Conservation (phyloP, 1,284 basidiomycete species). For the Tilletia setariae region DNA sequence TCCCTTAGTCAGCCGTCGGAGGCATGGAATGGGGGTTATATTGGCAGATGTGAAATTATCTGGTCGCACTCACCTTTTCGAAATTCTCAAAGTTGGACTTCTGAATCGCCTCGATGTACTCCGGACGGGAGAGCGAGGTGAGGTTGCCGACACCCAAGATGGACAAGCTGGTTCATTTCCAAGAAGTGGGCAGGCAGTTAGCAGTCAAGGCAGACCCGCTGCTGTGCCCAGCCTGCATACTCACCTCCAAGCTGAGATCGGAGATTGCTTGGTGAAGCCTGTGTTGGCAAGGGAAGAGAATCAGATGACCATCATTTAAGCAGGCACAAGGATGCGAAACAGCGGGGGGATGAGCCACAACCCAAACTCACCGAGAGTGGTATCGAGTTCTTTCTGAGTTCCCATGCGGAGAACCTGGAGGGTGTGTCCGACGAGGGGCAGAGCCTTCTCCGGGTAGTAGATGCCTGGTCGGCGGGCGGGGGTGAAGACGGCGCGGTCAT, state of each 20-base stretch:
- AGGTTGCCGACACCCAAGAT: slow-evolving; percentile 23
- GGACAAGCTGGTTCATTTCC: no score
- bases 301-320: not conserved
- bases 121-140: slow-evolving; percentile 30
- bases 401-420: slow-evolving; percentile 8
- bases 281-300: no score
- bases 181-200: no score
- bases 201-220: no score
- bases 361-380: not conserved
- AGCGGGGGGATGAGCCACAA: no score
- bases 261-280: no score
- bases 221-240: no score
- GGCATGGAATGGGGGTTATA: no score
- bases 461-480: not conserved
- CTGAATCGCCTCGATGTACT: slow-evolving; percentile 50
- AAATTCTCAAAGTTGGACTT: slow-evolving; percentile 52
- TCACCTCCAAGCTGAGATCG: no score
- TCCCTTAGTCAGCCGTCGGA: slow-evolving; percentile 32
- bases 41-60: no score
- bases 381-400: not conserved
- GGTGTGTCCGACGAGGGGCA: slow-evolving; percentile 17
- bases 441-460: not conserved
- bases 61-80: slow-evolving; percentile 15
- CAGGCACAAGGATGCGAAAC: not conserved
- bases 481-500: slow-evolving; percentile 14